Conservation (phyloP, 805 yeast species). For the Nakazawaea peltata region DNA sequence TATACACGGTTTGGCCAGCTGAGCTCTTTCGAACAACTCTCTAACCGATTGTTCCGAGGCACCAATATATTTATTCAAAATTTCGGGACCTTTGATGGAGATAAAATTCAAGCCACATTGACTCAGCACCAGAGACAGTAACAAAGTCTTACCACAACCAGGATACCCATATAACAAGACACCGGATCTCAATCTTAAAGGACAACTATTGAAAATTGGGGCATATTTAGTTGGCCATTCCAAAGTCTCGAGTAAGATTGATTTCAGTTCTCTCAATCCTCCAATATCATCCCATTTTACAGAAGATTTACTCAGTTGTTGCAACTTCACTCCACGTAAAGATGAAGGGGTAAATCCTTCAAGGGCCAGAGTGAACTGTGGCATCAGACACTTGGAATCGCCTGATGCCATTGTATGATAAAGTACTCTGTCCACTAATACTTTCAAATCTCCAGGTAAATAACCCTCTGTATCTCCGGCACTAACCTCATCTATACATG, state of each 20-base stretch:
- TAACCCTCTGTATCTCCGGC: slow-evolving; percentile 80
- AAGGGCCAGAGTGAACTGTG: slow-evolving; percentile 44
- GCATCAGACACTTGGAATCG: neutral
- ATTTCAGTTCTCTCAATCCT: slow-evolving; percentile 72
- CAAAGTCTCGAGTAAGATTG: slow-evolving; percentile 70
- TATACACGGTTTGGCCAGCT: slow-evolving; percentile 89
- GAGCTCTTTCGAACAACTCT: slow-evolving; percentile 89
- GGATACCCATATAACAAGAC: slow-evolving; percentile 90
- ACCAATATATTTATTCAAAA: slow-evolving; percentile 90
- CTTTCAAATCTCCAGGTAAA: slow-evolving; percentile 73
- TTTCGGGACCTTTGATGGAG: slow-evolving; percentile 93
- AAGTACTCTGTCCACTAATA: slow-evolving; percentile 60
- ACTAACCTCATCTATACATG: slow-evolving; percentile 45
- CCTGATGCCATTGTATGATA: slow-evolving; percentile 32
- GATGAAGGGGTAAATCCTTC: slow-evolving; percentile 71
- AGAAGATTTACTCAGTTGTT: slow-evolving; percentile 65
- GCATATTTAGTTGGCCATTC: slow-evolving; percentile 98
- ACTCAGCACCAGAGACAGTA: slow-evolving; percentile 90
- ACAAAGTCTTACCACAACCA: slow-evolving; percentile 92
- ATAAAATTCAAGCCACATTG: slow-evolving; percentile 93
- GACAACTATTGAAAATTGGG: slow-evolving; percentile 86
- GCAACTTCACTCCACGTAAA: slow-evolving; percentile 78
- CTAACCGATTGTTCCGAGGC: slow-evolving; percentile 94
- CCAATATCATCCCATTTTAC: slow-evolving; percentile 86
- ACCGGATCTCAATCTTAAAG: slow-evolving; percentile 84